Conservation (phyloP, 148 eudicot genomes). For the Tetragonia tetragonoides region DNA sequence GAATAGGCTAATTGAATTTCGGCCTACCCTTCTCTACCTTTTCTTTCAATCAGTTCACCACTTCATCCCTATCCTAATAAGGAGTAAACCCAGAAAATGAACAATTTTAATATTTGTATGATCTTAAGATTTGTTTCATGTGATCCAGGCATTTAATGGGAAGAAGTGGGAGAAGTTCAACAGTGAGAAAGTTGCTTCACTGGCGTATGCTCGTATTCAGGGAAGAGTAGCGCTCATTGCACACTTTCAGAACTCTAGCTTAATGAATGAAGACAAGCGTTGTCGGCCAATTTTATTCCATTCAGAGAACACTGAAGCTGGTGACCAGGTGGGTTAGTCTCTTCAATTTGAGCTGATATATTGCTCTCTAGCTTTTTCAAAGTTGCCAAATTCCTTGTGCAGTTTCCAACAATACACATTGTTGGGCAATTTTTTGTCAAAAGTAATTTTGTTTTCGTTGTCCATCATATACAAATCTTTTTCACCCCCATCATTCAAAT, state of each 20-base stretch:
- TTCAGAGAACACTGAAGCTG: slow-evolving; percentile 57
- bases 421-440: not conserved
- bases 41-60: not conserved
- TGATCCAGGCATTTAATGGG: slow-evolving; percentile 72
- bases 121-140: not conserved
- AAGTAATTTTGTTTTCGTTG: not conserved
- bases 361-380: not conserved
- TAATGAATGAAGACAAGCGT: slow-evolving; percentile 94
- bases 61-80: not conserved
- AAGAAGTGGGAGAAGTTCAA: slow-evolving; percentile 96
- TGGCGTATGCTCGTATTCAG: slow-evolving; percentile 93
- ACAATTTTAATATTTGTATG: not conserved
- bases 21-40: not conserved
- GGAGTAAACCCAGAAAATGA: not conserved
- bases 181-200: slow-evolving; percentile 85
- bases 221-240: slow-evolving; percentile 74
- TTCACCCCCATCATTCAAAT: not conserved
- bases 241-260: slow-evolving; percentile 89
- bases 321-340: slow-evolving; percentile 53
- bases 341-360: not conserved
- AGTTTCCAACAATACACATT: not conserved
- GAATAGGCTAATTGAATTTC: not conserved
- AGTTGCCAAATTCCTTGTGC: not conserved
- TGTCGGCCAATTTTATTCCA: slow-evolving; percentile 83
- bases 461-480: not conserved